A percentile compares a stretch with the other conserved stretches of the same genome.
Evolutionary conservation across 164 flowering plant genomes (phyloP).

Genomic region (Macadamia integrifolia): DNA sequence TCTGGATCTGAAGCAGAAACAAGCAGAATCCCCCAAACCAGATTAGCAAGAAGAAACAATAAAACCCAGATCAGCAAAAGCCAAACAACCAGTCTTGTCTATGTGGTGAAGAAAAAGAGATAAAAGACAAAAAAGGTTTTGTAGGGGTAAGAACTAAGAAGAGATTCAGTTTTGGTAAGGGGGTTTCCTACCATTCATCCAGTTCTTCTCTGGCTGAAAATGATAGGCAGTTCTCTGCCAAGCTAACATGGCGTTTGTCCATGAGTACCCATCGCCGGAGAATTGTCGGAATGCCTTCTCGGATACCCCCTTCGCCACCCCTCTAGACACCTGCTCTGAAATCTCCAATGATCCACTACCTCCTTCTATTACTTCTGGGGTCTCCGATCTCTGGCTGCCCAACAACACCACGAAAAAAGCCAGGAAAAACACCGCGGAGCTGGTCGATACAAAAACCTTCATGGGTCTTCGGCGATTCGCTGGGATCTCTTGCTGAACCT

Average conservation of each 20-base stretch:
- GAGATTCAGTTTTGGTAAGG: too few relatives aligned
- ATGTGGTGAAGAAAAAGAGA: not conserved
- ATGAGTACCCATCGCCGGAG: slow-evolving; percentile 22
- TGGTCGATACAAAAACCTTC: slow-evolving; percentile 4
- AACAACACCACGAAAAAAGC: slow-evolving; percentile 10
- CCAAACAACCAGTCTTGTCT: too few relatives aligned
- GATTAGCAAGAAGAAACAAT: not conserved
- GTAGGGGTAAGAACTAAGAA: too few relatives aligned
- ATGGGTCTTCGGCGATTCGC: slow-evolving; percentile 5
- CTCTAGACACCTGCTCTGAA: slow-evolving; percentile 26
- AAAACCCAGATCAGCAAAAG: too few relatives aligned
- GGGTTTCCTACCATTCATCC: slow-evolving; percentile 74
- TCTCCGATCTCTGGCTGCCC: not conserved
- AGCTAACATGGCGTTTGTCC: slow-evolving; percentile 50
- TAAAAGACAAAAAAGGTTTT: not conserved
- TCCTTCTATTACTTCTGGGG: not conserved
- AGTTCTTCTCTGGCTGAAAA: slow-evolving; percentile 71
- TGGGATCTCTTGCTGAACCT: not conserved
- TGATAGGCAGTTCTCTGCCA: slow-evolving; percentile 71
- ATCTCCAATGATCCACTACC: not conserved
- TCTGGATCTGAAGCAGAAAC: slow-evolving; percentile 51
- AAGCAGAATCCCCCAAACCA: slow-evolving; percentile 8
- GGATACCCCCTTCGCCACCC: slow-evolving; percentile 53
- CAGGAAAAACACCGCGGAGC: slow-evolving; percentile 18
- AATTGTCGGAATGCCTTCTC: slow-evolving; percentile 31